These are phyloP conservation scores for Oemleria cerasiformis DNA, from an alignment of 306 rosid species.

Conservation along the genomic window DNA sequence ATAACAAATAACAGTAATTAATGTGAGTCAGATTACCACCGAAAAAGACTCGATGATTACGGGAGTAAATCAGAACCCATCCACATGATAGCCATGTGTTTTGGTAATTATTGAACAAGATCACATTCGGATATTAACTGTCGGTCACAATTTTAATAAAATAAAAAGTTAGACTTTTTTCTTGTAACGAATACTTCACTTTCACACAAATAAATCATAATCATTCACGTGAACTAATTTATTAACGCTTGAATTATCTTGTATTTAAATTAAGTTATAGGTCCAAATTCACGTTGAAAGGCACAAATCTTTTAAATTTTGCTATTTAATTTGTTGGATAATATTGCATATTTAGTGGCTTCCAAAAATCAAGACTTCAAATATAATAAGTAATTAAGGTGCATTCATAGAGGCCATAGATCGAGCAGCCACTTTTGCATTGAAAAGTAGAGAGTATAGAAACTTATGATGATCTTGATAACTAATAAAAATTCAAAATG, in stretches of 20 bases:
- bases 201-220: not conserved
- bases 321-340: not conserved
- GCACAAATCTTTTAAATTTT: not conserved
- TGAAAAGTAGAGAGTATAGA: too few relatives aligned
- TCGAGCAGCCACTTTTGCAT: too few relatives aligned
- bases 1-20: not conserved
- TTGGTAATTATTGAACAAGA: slow-evolving; percentile 27
- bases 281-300: too few relatives aligned
- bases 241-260: not conserved
- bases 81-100: not conserved
- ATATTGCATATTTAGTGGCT: too few relatives aligned
- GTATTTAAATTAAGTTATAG: too few relatives aligned
- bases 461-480: too few relatives aligned
- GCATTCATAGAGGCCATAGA: too few relatives aligned
- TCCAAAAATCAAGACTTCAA: not conserved
- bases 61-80: not conserved
- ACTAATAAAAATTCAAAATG: not conserved
- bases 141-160: not conserved
- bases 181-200: not conserved
- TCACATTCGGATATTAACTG: slow-evolving; percentile 20
- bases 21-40: not conserved
- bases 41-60: not conserved
- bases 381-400: too few relatives aligned
- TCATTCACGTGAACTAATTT: not conserved
- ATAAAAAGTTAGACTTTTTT: not conserved